Percentiles rank a stretch among this genome's conserved stretches.
Conservation (phyloP, 495 filamentous ascomycete genomes). For the Penicillium lividum region DNA sequence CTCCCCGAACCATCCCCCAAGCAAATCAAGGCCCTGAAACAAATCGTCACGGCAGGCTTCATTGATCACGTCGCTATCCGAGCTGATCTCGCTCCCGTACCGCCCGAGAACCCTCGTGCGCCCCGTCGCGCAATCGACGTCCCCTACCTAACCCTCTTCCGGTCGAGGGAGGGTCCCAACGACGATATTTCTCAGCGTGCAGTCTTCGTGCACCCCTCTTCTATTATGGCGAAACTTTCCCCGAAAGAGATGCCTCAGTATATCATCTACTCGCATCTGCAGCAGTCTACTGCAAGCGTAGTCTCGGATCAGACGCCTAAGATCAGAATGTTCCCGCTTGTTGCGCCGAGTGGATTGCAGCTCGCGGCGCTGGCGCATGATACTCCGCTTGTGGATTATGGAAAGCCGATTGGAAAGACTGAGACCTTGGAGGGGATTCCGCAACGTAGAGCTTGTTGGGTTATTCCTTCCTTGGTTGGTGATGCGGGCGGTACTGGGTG, state of each 20-base stretch:
- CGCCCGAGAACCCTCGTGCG: conserved; percentile 68
- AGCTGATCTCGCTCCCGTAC: conserved; percentile 75
- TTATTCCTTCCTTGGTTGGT: conserved; percentile 70
- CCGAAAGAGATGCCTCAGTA: conserved; percentile 78
- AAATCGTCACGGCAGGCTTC: conserved; percentile 90
- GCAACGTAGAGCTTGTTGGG: conserved; percentile 73
- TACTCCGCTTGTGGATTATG: conserved; percentile 80
- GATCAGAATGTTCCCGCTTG: conserved; percentile 87
- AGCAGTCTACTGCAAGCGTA: conserved; percentile 58
- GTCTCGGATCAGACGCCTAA: conserved; percentile 60
- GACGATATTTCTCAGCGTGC: conserved; percentile 54
- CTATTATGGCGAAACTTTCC: conserved; percentile 70
- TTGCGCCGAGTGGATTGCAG: conserved; percentile 69
- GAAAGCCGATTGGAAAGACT: conserved; percentile 86
- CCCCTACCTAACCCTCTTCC: conserved; percentile 84
- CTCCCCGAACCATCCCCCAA: conserved; percentile 69
- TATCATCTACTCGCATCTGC: conserved; percentile 83
- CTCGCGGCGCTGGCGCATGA: conserved; percentile 80
- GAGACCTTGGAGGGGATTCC: conserved; percentile 55
- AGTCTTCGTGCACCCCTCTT: conserved; percentile 87
- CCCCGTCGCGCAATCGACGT: conserved; percentile 83
- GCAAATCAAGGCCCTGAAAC: conserved; percentile 79
- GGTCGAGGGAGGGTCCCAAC: conserved; percentile 56
- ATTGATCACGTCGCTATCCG: conserved; percentile 95
- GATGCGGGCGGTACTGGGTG: conserved; percentile 72